Conservation (phyloP, 805 yeast genomes). For the Hanseniaspora mollemarum region DNA sequence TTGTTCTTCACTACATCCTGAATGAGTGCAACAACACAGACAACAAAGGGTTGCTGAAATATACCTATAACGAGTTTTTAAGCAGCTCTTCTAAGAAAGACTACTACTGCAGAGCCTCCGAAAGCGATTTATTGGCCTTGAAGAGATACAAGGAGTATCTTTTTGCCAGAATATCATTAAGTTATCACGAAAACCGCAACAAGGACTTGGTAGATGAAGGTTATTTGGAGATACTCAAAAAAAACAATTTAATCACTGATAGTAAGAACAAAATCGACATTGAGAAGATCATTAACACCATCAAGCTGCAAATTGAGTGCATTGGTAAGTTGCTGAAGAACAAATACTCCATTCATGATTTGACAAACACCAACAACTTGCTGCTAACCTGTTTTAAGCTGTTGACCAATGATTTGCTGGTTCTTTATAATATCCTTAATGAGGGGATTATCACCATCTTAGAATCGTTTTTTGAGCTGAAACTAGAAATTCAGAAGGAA, state of each 20-base stretch:
- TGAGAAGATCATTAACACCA: neutral
- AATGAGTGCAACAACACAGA: constrained; percentile 68
- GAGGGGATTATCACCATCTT: constrained; percentile 91
- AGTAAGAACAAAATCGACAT: neutral
- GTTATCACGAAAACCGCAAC: constrained; percentile 6
- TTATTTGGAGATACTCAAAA: neutral
- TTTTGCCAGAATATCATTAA: constrained; percentile 23
- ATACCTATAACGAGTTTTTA: constrained; percentile 22
- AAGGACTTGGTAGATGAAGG: constrained; percentile 32
- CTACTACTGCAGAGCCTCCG: constrained; percentile 21
- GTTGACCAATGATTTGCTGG: constrained; percentile 77
- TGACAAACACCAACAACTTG: constrained; percentile 57
- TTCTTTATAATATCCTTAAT: constrained; percentile 78
- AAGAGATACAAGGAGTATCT: constrained; percentile 64
- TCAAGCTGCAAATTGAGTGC: constrained; percentile 10
- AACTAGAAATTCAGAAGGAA: constrained; percentile 71
- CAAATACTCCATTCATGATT: constrained; percentile 64
- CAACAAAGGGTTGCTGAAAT: constrained; percentile 18
- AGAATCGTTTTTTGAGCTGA: constrained; percentile 91
- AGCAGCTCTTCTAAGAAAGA: constrained; percentile 20
- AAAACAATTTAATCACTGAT: neutral
- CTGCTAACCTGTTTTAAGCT: constrained; percentile 73
- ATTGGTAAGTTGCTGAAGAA: constrained; percentile 56
- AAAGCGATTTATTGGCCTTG: constrained; percentile 44
- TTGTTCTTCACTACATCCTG: constrained; percentile 80